Percentiles rank a stretch among this genome's conserved stretches.
Evolutionary conservation across 2,329 filamentous ascomycete species (phyloP).

Genomic region (Alternaria rosae): DNA sequence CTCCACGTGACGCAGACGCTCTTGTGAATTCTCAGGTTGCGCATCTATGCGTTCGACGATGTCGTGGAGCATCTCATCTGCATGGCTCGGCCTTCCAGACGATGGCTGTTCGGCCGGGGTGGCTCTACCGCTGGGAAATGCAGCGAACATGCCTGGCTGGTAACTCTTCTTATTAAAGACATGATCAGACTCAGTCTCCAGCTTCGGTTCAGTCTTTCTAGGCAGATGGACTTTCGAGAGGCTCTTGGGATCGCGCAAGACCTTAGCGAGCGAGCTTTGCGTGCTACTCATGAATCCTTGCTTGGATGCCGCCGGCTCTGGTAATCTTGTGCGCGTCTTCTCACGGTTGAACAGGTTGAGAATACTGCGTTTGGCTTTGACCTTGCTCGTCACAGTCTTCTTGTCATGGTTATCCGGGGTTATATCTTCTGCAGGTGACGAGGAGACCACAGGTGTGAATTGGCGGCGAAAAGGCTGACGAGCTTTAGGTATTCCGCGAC

Average conservation of each 20-base stretch:
- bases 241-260: constrained; percentile 27
- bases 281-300: constrained; percentile 23
- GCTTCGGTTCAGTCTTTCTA: constrained; percentile 4
- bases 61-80: constrained; percentile 14
- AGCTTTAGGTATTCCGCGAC: neutral
- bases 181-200: neutral
- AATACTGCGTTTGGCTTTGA: constrained; percentile 36
- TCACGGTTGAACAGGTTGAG: constrained; percentile 34
- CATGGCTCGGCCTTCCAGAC: neutral
- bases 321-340: constrained; percentile 1
- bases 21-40: constrained; percentile 15
- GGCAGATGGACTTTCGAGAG: constrained; percentile 21
- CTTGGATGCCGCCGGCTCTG: constrained; percentile 15
- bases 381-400: constrained; percentile 1
- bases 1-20: constrained; percentile 28
- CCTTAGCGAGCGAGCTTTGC: constrained; percentile 26
- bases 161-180: neutral
- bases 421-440: neutral
- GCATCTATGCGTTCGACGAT: constrained; percentile 21
- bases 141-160: neutral
- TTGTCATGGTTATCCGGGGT: neutral
- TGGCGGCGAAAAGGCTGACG: neutral
- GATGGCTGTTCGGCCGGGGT: neutral
- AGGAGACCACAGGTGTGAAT: neutral
- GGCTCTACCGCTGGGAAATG: neutral